A percentile compares a stretch with the other conserved stretches of the same genome.
Conservation (phyloP, 352 stramenopile species). For the Globisporangium polare region DNA sequence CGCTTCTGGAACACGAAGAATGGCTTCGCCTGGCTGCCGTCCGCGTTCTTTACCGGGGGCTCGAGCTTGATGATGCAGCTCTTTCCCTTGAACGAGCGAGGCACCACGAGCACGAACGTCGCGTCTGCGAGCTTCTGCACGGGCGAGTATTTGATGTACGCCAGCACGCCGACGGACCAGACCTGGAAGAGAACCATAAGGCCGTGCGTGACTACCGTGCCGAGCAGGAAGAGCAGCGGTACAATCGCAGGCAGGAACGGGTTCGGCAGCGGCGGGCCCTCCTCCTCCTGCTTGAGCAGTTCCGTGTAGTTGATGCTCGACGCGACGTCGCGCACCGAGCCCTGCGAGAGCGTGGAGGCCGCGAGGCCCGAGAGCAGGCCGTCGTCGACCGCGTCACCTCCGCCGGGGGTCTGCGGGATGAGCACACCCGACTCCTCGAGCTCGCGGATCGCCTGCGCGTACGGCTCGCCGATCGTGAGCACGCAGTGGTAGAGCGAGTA, state of each 20-base stretch:
- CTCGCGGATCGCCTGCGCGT: conserved; percentile 71
- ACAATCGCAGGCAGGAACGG: conserved; percentile 89
- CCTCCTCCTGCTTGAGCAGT: conserved; percentile 47
- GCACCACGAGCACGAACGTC: conserved; percentile 79
- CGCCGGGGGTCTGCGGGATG: conserved; percentile 25
- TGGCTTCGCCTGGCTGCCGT: conserved; percentile 33
- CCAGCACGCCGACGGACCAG: conserved; percentile 78
- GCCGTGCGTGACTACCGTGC: conserved; percentile 73
- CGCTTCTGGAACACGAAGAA: conserved; percentile 90
- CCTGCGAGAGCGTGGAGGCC: conserved; percentile 65
- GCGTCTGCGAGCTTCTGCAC: conserved; percentile 54
- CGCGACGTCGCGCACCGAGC: conserved; percentile 51
- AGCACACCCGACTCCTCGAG: conserved; percentile 58
- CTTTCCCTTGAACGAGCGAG: conserved; percentile 85
- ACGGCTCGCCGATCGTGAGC: conserved; percentile 59
- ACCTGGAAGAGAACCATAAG: conserved; percentile 89
- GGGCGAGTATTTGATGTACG: conserved; percentile 83
- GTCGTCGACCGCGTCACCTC: conserved; percentile 28
- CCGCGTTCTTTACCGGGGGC: conserved; percentile 24
- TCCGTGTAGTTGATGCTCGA: conserved; percentile 57
- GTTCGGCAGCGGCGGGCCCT: conserved; percentile 79
- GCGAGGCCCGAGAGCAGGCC: conserved; percentile 48
- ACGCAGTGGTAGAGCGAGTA: conserved; percentile 71
- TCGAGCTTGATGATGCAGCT: conserved; percentile 79
- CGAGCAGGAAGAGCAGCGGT: conserved; percentile 82